Evolutionary conservation across 2,329 filamentous ascomycete species (phyloP).

Genomic region (Arthroderma sp.): DNA sequence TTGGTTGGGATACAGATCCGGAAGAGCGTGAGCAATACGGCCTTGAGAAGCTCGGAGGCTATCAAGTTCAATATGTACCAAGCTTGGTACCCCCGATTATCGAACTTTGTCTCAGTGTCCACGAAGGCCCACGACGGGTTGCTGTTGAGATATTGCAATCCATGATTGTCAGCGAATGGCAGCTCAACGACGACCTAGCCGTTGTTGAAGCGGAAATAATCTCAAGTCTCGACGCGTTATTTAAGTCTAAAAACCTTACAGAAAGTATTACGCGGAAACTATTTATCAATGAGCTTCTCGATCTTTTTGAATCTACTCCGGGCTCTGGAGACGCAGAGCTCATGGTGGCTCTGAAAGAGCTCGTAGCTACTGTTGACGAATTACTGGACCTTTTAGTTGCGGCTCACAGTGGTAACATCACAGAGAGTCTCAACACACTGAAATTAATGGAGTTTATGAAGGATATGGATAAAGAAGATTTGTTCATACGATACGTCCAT

Average conservation of each 20-base stretch:
- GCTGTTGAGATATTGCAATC: conserved; percentile 89
- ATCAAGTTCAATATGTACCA: conserved; percentile 96
- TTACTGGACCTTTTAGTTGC: conserved; percentile 82
- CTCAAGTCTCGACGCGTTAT: conserved; percentile 77
- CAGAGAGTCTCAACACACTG: conserved; percentile 78
- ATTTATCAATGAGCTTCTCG: conserved; percentile 74
- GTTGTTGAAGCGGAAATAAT: conserved; percentile 95
- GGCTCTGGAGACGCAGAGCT: conserved; percentile 41
- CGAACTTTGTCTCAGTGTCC: conserved; percentile 86
- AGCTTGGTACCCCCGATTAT: conserved; percentile 82
- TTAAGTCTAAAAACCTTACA: conserved; percentile 76
- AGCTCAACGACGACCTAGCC: conserved; percentile 77
- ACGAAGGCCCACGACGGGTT: conserved; percentile 77
- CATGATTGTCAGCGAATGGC: conserved; percentile 99
- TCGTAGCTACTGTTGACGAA: conserved; percentile 77
- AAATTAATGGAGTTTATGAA: conserved; percentile 91
- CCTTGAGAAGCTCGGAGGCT: conserved; percentile 76
- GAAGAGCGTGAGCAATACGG: conserved; percentile 71
- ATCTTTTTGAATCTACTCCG: conserved; percentile 61
- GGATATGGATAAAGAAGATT: conserved; percentile 94
- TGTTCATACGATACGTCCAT: conserved; percentile 91
- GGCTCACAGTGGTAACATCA: conserved; percentile 61
- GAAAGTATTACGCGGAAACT: conserved; percentile 86
- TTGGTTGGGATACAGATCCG: conserved; percentile 80
- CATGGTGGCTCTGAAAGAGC: conserved; percentile 59